Evolutionary conservation across 176 grass and related monocot genomes (phyloP), one percentile per base, ranked within the genome.

Genomic region (Aegilops bicornis): DNA sequence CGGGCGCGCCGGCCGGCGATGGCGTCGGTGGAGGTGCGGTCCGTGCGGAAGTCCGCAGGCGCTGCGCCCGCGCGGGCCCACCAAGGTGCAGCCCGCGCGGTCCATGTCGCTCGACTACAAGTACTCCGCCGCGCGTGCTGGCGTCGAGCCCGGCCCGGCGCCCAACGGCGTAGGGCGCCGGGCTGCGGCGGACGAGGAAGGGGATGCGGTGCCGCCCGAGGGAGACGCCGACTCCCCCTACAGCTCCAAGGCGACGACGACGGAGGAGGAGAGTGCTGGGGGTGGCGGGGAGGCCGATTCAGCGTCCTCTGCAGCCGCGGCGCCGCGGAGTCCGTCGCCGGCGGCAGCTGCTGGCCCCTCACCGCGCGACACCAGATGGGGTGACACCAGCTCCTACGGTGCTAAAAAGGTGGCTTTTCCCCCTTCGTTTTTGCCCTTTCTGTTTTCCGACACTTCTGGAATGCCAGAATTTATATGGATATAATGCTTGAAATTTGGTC

Each of bases 371-470:
- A 81, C 77, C 10, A 83, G 82, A 25, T 99, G 97, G 97, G 69
- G 89, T 20, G 97, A 99, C 64, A 93, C 91, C 36, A 94, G 92
- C 80, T 93, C 97, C 9, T 99, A 94, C 86, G 87, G 94, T 37
- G 87, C 94, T 73, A 99, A 90, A 86, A 94, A 99, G 97, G 97
- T 96, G 68, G n/a, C 22, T 25, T 9, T 12, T 3, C 84, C 48
- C 48, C 36, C 72, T 29, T 40, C 30, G 16, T 74, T 69, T 13
- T 29, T 48, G 39, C 23, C 25, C 22, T 20, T 62, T 42, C 12
- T 79, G 45, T 63, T 76, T 25, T 70, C 68, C 11, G 35, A 52
- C 83, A 39, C 36, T 91, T 85, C 75, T 71, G 9, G 68, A 76
- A 81, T 68, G 77, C 3, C 22, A 69, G 10, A 47, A 24, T 39